Evolutionary conservation across 1,284 basidiomycete species (phyloP), one percentile per base, ranked within the genome.

Genomic region (Malassezia restricta): DNA sequence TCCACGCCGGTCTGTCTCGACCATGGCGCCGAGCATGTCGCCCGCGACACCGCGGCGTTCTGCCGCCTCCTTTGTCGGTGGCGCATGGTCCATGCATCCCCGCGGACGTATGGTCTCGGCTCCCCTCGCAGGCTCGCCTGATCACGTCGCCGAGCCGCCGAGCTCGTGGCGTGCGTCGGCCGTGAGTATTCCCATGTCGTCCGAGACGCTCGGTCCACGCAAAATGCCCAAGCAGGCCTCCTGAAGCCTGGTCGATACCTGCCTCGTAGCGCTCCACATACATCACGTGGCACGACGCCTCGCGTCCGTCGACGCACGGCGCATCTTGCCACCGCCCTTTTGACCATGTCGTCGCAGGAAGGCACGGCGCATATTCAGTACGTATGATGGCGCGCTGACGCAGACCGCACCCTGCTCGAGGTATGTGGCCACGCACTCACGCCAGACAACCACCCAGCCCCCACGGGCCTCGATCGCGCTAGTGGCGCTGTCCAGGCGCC

Each of bases 21-120:
- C 20, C 20, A 24, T 24, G 20, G 20, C 20, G 20, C 20, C 20
- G 20, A 24, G 20, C 20, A 24, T 24, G 20, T 24, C 24, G 9
- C 9, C 47, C 3, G 9, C 14, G 12, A 37, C 30, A 11, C 51
- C 51, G 8, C 52, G 47, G 12, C 42, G 38, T 11, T 55, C 53
- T 6, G 53, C 53, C 7, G 53, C 53, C 5, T 49, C 49, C 38
- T 55, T 55, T 32, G 53, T 55, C 15, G 53, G 43, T 11, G 53
- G 53, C 15, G 53, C 53, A 15, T 55, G 53, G 53, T 46, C 53
- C n/a, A 33, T 30, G 1, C 14, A 38, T 9, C 45, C 39, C 11
- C 30, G 8, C 8, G 46, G 29, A 14, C 41, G 43, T 7, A n/a
- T 28, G n/a, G 43, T 28, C 6, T 8, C 29, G 12, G 29, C 33